phyloP scores from a whole-genome alignment of 495 filamentous ascomycete genomes.

The Jackrogersella minutella region DNA sequence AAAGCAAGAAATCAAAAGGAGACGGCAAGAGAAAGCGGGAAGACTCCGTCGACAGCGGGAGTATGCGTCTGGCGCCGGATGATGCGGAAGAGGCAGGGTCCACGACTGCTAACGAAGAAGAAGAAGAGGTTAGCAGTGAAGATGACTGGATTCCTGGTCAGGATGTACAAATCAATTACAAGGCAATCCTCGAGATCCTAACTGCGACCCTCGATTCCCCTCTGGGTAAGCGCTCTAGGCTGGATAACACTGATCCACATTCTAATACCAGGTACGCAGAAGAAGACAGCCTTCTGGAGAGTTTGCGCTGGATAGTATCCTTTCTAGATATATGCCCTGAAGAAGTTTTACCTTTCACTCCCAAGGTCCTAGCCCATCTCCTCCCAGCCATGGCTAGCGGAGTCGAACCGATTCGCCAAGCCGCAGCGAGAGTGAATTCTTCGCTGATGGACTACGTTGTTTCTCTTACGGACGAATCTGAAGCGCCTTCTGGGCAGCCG shows the following conservation, averaged over 20 bases:
- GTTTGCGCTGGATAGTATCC: conserved; percentile 92
- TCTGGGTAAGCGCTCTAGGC: conserved; percentile 63
- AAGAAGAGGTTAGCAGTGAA: conserved; percentile 66
- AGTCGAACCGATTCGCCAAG: conserved; percentile 85
- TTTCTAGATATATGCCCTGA: conserved; percentile 98
- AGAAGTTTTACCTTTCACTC: conserved; percentile 95
- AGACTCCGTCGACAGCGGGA: conserved; percentile 69
- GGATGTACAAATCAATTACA: conserved; percentile 94
- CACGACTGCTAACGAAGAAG: conserved; percentile 66
- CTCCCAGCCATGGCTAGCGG: conserved; percentile 94
- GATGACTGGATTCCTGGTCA: conserved; percentile 97
- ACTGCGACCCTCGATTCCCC: conserved; percentile 89
- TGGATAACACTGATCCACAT: conserved; percentile 1
- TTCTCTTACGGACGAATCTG: conserved; percentile 81
- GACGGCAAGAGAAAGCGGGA: conserved; percentile 73
- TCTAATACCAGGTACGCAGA: conserved; percentile 56
- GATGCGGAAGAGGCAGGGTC: conserved; percentile 66
- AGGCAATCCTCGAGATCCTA: conserved; percentile 89
- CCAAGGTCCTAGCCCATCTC: conserved; percentile 87
- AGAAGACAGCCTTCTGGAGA: conserved; percentile 88
- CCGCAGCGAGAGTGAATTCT: conserved; percentile 86
- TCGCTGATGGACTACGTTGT: conserved; percentile 92
- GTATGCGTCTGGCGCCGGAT: conserved; percentile 51
- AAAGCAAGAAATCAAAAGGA: conserved; percentile 76
- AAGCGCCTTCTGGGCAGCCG: conserved; percentile 52